These are phyloP conservation scores for Globisporangium parvum DNA, from an alignment of 352 stramenopile species.

Conservation along the genomic window DNA sequence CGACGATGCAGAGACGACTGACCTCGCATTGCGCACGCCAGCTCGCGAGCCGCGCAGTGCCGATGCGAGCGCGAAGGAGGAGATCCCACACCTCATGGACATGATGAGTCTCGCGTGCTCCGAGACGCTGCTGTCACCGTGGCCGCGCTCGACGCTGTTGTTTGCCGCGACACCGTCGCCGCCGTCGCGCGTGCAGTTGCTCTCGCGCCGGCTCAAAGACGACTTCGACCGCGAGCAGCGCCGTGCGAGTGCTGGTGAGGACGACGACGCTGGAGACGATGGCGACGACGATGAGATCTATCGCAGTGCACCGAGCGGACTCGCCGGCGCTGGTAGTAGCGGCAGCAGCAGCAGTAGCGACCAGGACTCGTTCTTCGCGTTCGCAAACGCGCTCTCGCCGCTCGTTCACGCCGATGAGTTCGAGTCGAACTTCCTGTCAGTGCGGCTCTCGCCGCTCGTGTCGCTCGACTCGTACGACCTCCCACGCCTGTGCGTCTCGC, in stretches of 20 bases:
- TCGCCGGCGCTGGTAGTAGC: constrained; percentile 11
- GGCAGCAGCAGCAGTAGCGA: constrained; percentile 22
- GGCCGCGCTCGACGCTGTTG: constrained; percentile 14
- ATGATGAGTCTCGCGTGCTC: constrained; percentile 12
- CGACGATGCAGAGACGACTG: constrained; percentile 1
- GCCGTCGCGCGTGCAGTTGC: constrained; percentile 19
- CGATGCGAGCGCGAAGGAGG: constrained; percentile 9
- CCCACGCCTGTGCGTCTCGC: constrained; percentile 52
- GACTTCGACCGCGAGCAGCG: constrained; percentile 28
- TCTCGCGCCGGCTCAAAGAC: constrained; percentile 28
- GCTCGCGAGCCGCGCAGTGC: constrained; percentile 4
- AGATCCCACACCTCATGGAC: constrained; percentile 14
- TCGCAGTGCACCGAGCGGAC: constrained; percentile 29
- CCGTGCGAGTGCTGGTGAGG: constrained; percentile 10
- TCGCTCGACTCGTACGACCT: constrained; percentile 45
- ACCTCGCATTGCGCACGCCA: constrained; percentile 11
- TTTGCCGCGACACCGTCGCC: constrained; percentile 22
- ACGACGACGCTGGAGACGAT: constrained; percentile 13
- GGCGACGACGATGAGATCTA: constrained; percentile 25
- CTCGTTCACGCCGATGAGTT: constrained; percentile 51
- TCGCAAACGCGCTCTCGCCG: constrained; percentile 70
- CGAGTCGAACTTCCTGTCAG: constrained; percentile 51
- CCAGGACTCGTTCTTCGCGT: constrained; percentile 78
- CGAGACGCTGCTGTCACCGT: constrained; percentile 13
- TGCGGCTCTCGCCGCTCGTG: constrained; percentile 56